Evolutionary conservation across 257 asterid species (phyloP).

Genomic region (Linderniella brevidens): DNA sequence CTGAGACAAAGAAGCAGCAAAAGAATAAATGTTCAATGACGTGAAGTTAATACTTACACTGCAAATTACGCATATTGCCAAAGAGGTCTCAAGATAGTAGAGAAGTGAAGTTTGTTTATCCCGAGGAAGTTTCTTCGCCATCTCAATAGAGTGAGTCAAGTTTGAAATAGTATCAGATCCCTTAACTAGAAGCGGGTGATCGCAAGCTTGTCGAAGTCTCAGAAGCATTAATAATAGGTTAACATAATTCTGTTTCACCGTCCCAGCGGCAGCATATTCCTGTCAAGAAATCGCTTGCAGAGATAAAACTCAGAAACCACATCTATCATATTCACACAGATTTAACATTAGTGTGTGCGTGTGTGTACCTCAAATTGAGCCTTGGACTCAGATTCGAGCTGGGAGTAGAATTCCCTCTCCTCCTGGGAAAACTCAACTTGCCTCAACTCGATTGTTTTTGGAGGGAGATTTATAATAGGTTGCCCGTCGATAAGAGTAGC

Average conservation of each 20-base stretch:
- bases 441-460: constrained; percentile 59
- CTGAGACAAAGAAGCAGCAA: neutral
- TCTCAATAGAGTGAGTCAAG: constrained; percentile 53
- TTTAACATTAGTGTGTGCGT: constrained; percentile 15
- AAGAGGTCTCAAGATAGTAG: constrained; percentile 71
- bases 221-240: constrained; percentile 88
- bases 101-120: constrained; percentile 50
- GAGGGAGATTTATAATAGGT: constrained; percentile 78
- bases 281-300: constrained; percentile 17
- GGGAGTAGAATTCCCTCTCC: constrained; percentile 72
- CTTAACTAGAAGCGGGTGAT: constrained; percentile 91
- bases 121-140: constrained; percentile 63
- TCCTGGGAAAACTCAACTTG: constrained; percentile 69
- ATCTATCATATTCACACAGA: neutral
- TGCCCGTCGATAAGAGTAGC: constrained; percentile 81
- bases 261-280: constrained; percentile 98
- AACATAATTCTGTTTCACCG: constrained; percentile 85
- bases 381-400: constrained; percentile 79
- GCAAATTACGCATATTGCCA: constrained; percentile 84
- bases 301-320: constrained; percentile 9
- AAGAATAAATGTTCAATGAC: too few relatives aligned
- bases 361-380: constrained; percentile 91
- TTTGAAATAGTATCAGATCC: constrained; percentile 38
- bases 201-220: constrained; percentile 98
- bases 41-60: constrained; percentile 34